Evolutionary conservation across 164 flowering plant species (phyloP).

Genomic region (Vitis labrusca): DNA sequence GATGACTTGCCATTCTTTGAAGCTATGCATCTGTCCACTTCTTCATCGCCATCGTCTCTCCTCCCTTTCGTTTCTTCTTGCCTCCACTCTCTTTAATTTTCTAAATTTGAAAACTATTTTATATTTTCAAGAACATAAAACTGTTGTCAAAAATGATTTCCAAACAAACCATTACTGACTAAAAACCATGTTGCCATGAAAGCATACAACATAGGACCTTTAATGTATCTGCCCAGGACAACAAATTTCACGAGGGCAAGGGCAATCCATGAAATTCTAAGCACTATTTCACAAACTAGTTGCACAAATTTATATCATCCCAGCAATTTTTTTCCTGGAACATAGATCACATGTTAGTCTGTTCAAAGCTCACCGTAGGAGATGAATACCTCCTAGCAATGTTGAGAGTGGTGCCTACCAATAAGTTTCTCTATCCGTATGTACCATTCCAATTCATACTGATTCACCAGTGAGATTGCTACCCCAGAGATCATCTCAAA

Average conservation of each 20-base stretch:
- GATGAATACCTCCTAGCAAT: neutral
- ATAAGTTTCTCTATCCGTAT: slow-evolving; percentile 78
- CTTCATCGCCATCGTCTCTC: slow-evolving; percentile 42
- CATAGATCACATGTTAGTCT: neutral
- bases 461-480: slow-evolving; percentile 85
- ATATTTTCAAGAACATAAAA: neutral
- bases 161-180: neutral
- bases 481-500: slow-evolving; percentile 46
- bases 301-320: too few relatives aligned
- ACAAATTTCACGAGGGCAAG: too few relatives aligned
- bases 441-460: slow-evolving; percentile 88
- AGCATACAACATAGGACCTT: too few relatives aligned
- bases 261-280: too few relatives aligned
- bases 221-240: too few relatives aligned
- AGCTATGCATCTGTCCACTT: slow-evolving; percentile 30
- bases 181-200: too few relatives aligned
- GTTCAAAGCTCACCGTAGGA: neutral
- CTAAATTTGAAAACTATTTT: slow-evolving; percentile 5
- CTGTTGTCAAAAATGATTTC: too few relatives aligned
- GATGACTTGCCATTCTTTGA: slow-evolving; percentile 21
- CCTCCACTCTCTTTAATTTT: slow-evolving; percentile 48
- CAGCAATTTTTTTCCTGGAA: slow-evolving; percentile 69
- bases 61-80: slow-evolving; percentile 31
- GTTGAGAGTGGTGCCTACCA: slow-evolving; percentile 30
- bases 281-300: too few relatives aligned